Percentiles rank a stretch among this genome's conserved stretches.
phyloP scores from a whole-genome alignment of 768 basidiomycete genomes.

The Boletus rex-veris region DNA sequence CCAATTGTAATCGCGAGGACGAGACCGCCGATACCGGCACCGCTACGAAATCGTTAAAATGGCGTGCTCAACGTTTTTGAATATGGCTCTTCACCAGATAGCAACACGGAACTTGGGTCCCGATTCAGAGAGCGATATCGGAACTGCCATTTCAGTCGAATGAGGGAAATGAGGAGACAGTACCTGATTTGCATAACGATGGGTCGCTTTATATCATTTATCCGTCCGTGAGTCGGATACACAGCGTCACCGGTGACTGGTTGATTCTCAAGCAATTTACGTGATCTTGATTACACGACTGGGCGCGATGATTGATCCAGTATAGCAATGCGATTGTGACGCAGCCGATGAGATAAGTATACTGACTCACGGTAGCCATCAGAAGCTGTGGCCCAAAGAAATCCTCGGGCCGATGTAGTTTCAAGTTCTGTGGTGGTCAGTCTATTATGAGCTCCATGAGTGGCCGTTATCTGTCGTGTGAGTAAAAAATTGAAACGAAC shows the following conservation, averaged over 20 bases:
- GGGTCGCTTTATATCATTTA: not conserved
- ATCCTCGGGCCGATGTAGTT: too few relatives aligned
- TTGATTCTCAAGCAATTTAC: not conserved
- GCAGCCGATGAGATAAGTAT: too few relatives aligned
- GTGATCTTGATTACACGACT: not conserved
- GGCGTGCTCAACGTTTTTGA: not conserved
- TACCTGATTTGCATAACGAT: not conserved
- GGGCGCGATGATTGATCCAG: not conserved
- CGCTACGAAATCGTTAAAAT: conserved; percentile 14
- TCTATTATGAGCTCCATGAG: too few relatives aligned
- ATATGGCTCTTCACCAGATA: conserved; percentile 15
- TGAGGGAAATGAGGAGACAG: not conserved
- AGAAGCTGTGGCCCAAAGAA: too few relatives aligned
- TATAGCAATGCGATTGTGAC: too few relatives aligned
- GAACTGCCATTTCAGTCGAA: not conserved
- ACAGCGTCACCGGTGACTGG: not conserved
- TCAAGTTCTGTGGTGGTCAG: too few relatives aligned
- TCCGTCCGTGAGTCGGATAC: not conserved
- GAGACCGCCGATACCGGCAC: conserved; percentile 44
- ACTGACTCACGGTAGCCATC: too few relatives aligned
- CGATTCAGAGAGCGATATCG: not conserved
- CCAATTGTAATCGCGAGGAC: conserved; percentile 39
- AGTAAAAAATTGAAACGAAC: too few relatives aligned
- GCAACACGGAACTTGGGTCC: conserved; percentile 17
- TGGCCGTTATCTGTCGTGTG: too few relatives aligned